Conservation (phyloP, 208 protist species). For the Blechomonas ayalai region DNA sequence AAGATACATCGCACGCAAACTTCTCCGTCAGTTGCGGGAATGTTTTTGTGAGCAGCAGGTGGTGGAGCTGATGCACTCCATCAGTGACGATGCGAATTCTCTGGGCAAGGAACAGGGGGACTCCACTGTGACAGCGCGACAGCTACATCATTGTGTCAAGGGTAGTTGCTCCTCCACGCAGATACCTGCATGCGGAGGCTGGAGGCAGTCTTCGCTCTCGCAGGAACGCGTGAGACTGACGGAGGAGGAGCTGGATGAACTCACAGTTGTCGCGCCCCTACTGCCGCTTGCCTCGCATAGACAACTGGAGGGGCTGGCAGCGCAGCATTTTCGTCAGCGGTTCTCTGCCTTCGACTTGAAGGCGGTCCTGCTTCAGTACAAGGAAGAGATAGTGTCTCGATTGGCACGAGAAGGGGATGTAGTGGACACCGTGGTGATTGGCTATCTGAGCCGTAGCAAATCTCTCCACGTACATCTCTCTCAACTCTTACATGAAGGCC, state of each 20-base stretch:
- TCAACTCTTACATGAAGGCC: conserved; percentile 1
- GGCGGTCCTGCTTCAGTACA: conserved; percentile 36
- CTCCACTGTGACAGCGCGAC: too few species aligned
- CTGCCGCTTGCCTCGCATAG: conserved; percentile 30
- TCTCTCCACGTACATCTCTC: conserved; percentile 24
- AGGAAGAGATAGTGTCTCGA: conserved; percentile 12
- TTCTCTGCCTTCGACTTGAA: conserved; percentile 44
- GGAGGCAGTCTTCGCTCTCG: conserved; percentile 8
- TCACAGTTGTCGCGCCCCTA: conserved; percentile 33
- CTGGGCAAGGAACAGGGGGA: too few species aligned
- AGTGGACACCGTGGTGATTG: conserved; percentile 18
- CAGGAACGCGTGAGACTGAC: conserved; percentile 7
- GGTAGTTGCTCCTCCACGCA: too few species aligned
- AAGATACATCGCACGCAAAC: conserved; percentile 6
- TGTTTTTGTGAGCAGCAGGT: conserved; percentile 19
- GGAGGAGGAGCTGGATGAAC: conserved; percentile 18
- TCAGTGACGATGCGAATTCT: too few species aligned
- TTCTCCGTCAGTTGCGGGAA: conserved; percentile 7
- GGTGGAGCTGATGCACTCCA: conserved; percentile 8
- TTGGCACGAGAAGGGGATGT: neutral
- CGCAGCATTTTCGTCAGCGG: conserved; percentile 18
- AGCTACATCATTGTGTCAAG: too few species aligned
- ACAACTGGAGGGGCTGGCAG: conserved; percentile 38
- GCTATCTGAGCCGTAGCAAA: conserved; percentile 17
- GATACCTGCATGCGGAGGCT: too few species aligned